Percentiles rank a stretch among this genome's conserved stretches.
These are phyloP conservation scores for Aureobasidium zeae DNA, from an alignment of 2,329 filamentous ascomycete species.

Conservation along the genomic window DNA sequence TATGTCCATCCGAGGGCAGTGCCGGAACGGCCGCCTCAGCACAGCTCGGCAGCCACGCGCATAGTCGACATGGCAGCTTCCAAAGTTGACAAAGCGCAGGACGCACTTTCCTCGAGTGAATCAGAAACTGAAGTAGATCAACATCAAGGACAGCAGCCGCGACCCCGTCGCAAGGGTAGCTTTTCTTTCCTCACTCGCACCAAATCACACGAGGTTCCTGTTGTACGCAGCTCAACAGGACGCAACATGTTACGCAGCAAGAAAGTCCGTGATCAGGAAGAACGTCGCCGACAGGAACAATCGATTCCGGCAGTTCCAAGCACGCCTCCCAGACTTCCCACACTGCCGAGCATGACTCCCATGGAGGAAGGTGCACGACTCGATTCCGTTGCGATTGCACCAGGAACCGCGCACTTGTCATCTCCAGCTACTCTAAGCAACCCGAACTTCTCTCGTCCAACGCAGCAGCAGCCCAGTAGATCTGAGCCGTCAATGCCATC, in stretches of 20 bases:
- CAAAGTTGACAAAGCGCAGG: slow-evolving; percentile 6
- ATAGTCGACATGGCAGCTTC: slow-evolving; percentile 5
- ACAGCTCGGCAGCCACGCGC: not conserved
- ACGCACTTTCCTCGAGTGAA: slow-evolving; percentile 2
- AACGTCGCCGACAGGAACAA: slow-evolving; percentile 46
- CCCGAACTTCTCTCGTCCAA: slow-evolving; percentile 34
- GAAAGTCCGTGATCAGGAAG: slow-evolving; percentile 40
- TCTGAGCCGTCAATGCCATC: slow-evolving; percentile 9
- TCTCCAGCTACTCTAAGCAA: slow-evolving; percentile 23
- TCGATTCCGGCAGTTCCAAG: slow-evolving; percentile 43
- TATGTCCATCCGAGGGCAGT: slow-evolving; percentile 7
- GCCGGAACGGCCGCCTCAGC: slow-evolving; percentile 3
- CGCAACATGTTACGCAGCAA: slow-evolving; percentile 26
- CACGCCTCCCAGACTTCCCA: slow-evolving; percentile 51
- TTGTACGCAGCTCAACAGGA: slow-evolving; percentile 13
- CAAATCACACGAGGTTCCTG: slow-evolving; percentile 17
- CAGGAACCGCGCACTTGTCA: slow-evolving; percentile 37
- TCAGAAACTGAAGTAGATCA: slow-evolving; percentile 13
- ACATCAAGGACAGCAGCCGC: not conserved
- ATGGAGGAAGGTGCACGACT: slow-evolving; percentile 59
- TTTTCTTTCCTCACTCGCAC: slow-evolving; percentile 17
- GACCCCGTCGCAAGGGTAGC: slow-evolving; percentile 13
- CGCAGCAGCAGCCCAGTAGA: not conserved
- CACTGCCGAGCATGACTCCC: slow-evolving; percentile 43
- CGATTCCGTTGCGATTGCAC: slow-evolving; percentile 53